Evolutionary conservation across 2,329 filamentous ascomycete genomes (phyloP), one percentile per base, ranked within the genome.

Genomic region (Trichoderma sp.): DNA sequence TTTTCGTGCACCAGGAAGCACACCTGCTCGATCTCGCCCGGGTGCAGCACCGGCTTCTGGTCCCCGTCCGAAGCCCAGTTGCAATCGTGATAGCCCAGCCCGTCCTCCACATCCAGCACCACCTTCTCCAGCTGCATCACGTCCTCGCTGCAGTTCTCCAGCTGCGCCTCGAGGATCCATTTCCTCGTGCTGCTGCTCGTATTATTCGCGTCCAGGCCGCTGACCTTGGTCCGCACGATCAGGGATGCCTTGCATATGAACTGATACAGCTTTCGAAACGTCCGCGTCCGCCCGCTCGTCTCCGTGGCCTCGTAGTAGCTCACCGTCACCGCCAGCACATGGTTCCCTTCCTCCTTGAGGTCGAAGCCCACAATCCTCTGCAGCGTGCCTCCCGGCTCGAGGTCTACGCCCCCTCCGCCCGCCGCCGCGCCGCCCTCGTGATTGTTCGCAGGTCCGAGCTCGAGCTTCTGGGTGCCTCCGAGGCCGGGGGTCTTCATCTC

Each of bases 221-320:
- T 91, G 3, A 92, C 86, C 76, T 98, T 99, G 0, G 94, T 97
- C 68, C 94, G 84, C 66, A 99, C 94, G 68, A 93, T 92, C 70
- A 99, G 81, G 67, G 93, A 90, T 45, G 92, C 88, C 80, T 96
- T 94, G 74, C 93, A 95, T 63, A 96, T 89, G 74, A 99, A 99
- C 76, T 98, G 95, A 77, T 98, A 99, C 67, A 99, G 80, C 79
- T 98, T 98, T 69, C 94, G 83, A 74, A 98, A 98, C 10, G 92
- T 96, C 66, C 95, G 83, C 44, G 91, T 89, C 57, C 92, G 85
- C 3, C 87, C 87, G 68, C 83, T 85, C 19, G 85, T 87, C 71
- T 90, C 81, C n/a, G 84, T 85, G 0, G 91, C 93, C 78, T 98
- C 94, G 63, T 93, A 96, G 78, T 98, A 98, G 69, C 90, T 94